These are phyloP conservation scores for Mucor ambiguus DNA, from an alignment of 371 early-diverging fungal species.

Conservation along the genomic window DNA sequence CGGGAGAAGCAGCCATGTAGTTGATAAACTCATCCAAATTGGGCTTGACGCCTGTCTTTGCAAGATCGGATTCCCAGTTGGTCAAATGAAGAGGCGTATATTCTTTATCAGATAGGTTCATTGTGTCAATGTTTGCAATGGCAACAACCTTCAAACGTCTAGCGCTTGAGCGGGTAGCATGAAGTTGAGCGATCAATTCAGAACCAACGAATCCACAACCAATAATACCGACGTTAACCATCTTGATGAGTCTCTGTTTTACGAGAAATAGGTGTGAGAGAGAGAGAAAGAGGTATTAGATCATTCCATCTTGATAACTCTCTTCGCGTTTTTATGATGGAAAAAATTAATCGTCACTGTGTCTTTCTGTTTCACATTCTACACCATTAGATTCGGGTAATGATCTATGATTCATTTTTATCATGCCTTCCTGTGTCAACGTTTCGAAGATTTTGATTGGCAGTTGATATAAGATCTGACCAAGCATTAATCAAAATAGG, in stretches of 20 bases:
- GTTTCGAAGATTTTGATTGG: background rate
- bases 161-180: constrained; percentile 32
- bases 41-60: constrained; percentile 30
- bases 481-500: background rate
- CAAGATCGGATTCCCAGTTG: constrained; percentile 18
- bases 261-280: background rate
- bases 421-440: background rate
- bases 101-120: constrained; percentile 51
- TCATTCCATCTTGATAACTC: background rate
- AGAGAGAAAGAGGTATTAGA: background rate
- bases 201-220: constrained; percentile 56
- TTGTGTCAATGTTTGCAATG: constrained; percentile 62
- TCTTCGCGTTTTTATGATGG: background rate
- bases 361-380: constrained; percentile 4
- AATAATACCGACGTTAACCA: constrained; percentile 8
- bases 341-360: background rate
- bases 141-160: constrained; percentile 53
- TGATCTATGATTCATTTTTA: constrained; percentile 1
- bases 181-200: constrained; percentile 79
- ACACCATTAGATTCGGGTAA: background rate
- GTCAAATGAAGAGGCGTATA: constrained; percentile 33
- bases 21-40: constrained; percentile 57
- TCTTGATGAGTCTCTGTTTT: background rate
- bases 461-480: background rate
- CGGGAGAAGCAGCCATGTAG: constrained; percentile 46